Evolutionary conservation across 768 basidiomycete genomes (phyloP), one percentile per base, ranked within the genome.

Genomic region (Russula sp.): DNA sequence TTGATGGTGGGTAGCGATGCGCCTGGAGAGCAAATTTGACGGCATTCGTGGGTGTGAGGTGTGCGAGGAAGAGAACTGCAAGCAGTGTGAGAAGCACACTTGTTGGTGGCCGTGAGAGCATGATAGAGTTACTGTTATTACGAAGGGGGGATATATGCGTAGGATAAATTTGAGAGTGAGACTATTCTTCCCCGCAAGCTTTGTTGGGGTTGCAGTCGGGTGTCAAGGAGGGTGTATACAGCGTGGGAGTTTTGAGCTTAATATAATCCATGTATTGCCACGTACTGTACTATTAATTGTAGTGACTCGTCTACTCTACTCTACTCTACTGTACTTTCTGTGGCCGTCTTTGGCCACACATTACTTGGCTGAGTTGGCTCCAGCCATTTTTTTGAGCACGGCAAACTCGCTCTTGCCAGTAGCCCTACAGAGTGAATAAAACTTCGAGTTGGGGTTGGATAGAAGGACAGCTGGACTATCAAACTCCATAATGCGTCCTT

Each of bases 1-100:
- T 94, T 68, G 83, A 72, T 30, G 80, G 76, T 0, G 96, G 94
- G 69, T 88, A 84, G 65, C 85, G 84, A 66, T 81, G 81, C 0
- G 94, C 86, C 36, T 77, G 83, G 26, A 97, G 79, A 42, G 81
- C 73, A 75, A 98, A 97, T 76, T 98, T 98, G 77, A 99, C 90
- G 56, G 90, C 92, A 44, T 71, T 65, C 9, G 73, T 72, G 24
- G 72, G 76, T 11, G 73, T 72, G 24, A 71, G 76, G 32, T 70
- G 72, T 49, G 69, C 63, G 64, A 75, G 57, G 42, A 75, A 63
- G 44, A 80, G 59, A 49, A 74, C 24, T 11, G 58, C 55, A 36
- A 72, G 48, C 30, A 62, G 28, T 20, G 59, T 48, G 57, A 69
- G 60, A 61, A 65, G 49, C 22, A 61, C 44, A 46, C 30, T 46